Percentiles rank a stretch among this genome's conserved stretches.
phyloP scores from a whole-genome alignment of 306 rosid species.

The Quercus suber region DNA sequence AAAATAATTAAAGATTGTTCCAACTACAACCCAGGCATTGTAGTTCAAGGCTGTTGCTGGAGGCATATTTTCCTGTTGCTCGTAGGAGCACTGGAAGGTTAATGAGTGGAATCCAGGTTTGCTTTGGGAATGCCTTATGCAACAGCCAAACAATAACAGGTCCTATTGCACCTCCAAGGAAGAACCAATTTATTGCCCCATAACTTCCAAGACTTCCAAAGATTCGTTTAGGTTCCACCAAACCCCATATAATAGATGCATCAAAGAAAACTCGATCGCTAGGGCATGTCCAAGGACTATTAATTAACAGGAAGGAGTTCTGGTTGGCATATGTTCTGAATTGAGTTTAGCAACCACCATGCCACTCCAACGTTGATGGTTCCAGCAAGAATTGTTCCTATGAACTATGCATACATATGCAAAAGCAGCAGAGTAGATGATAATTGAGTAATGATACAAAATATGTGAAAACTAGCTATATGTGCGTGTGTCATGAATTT shows the following conservation, averaged over 20 bases:
- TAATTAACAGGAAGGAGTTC: slow-evolving; percentile 25
- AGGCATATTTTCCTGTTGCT: slow-evolving; percentile 66
- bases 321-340: slow-evolving; percentile 54
- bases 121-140: slow-evolving; percentile 64
- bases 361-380: slow-evolving; percentile 70
- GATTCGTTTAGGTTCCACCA: slow-evolving; percentile 65
- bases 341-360: slow-evolving; percentile 66
- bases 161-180: slow-evolving; percentile 72
- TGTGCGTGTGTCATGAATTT: too few species aligned
- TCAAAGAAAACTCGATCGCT: slow-evolving; percentile 71
- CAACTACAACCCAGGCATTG: slow-evolving; percentile 69
- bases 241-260: slow-evolving; percentile 80
- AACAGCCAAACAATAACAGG: slow-evolving; percentile 68
- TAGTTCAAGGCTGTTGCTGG: slow-evolving; percentile 77
- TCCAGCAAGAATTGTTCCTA: slow-evolving; percentile 65
- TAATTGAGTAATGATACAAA: too few species aligned
- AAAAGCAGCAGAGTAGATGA: neutral
- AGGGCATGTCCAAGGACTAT: slow-evolving; percentile 84
- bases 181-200: slow-evolving; percentile 71
- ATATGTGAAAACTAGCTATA: too few species aligned
- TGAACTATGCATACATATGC: slow-evolving; percentile 41
- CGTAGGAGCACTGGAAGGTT: slow-evolving; percentile 83
- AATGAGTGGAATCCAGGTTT: slow-evolving; percentile 68
- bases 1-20: slow-evolving; percentile 74
- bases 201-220: slow-evolving; percentile 65